Evolutionary conservation across 192 early-diverging fungal species (phyloP).

Genomic region (Rhizoclosmatium sp.): DNA sequence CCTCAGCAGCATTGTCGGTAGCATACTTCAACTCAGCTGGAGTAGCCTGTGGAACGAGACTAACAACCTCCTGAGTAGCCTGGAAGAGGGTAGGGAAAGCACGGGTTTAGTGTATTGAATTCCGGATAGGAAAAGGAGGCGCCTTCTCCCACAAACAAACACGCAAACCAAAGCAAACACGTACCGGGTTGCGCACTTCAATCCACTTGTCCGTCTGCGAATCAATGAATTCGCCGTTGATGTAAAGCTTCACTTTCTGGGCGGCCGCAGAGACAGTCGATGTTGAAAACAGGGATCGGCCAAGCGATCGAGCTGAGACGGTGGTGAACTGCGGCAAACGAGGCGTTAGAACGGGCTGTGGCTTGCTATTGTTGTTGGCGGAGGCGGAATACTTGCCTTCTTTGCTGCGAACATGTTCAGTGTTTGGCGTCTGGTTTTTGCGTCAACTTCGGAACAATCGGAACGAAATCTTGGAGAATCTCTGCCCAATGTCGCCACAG

Average conservation of each 20-base stretch:
- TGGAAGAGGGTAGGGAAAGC: slow-evolving; percentile 26
- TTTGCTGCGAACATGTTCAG: no score
- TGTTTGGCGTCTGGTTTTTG: no score
- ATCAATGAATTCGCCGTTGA: slow-evolving; percentile 92
- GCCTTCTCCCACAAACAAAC: no score
- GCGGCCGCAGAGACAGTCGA: neutral
- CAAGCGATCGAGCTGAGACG: neutral
- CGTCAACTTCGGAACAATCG: no score
- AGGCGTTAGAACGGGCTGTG: neutral
- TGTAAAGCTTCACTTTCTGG: slow-evolving; percentile 65
- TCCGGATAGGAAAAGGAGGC: no score
- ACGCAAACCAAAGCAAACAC: slow-evolving; percentile 18
- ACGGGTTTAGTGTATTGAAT: no score
- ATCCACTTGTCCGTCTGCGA: slow-evolving; percentile 88
- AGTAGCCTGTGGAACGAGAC: slow-evolving; percentile 89
- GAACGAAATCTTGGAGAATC: no score
- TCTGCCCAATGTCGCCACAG: no score
- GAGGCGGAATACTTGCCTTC: no score
- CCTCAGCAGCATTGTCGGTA: slow-evolving; percentile 70
- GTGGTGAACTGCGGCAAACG: neutral
- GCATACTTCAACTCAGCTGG: slow-evolving; percentile 82
- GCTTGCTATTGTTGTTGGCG: neutral
- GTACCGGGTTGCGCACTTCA: slow-evolving; percentile 87
- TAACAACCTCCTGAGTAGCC: slow-evolving; percentile 92
- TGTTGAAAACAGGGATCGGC: neutral